Conservation (phyloP, 164 flowering plant genomes). For the Kalanchoe fedtschenkoi region DNA sequence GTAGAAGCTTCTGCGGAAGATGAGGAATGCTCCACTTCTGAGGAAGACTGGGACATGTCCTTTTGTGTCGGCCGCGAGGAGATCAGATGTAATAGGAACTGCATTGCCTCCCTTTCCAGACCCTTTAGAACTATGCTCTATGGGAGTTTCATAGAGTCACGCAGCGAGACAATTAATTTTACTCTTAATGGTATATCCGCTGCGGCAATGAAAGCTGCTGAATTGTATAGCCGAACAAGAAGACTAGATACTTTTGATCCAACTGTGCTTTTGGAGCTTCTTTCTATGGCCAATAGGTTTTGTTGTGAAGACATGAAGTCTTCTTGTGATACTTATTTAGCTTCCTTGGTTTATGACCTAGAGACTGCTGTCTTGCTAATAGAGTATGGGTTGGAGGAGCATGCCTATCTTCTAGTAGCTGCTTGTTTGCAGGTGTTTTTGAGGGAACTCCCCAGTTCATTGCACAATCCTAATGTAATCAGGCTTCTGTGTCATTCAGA, state of each 20-base stretch:
- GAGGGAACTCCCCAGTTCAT: slow-evolving; percentile 63
- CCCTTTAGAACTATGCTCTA: slow-evolving; percentile 65
- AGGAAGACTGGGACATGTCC: slow-evolving; percentile 33
- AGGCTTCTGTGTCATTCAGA: slow-evolving; percentile 51
- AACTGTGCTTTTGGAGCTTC: slow-evolving; percentile 54
- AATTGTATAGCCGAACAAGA: slow-evolving; percentile 56
- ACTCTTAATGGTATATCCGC: slow-evolving; percentile 58
- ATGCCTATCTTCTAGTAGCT: slow-evolving; percentile 57
- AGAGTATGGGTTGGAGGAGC: slow-evolving; percentile 77
- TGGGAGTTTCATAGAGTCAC: slow-evolving; percentile 59
- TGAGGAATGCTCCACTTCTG: slow-evolving; percentile 46
- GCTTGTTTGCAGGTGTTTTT: slow-evolving; percentile 79
- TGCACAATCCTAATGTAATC: slow-evolving; percentile 41
- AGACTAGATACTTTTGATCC: slow-evolving; percentile 34
- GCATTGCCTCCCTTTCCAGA: slow-evolving; percentile 53
- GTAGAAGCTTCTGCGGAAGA: slow-evolving; percentile 13
- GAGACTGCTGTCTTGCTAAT: slow-evolving; percentile 58
- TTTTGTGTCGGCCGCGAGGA: slow-evolving; percentile 65
- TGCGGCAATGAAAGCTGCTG: slow-evolving; percentile 60
- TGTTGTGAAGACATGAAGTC: slow-evolving; percentile 81
- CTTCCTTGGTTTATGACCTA: slow-evolving; percentile 40
- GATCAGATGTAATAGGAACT: slow-evolving; percentile 47
- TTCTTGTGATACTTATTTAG: slow-evolving; percentile 60
- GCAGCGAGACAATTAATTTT: slow-evolving; percentile 58
- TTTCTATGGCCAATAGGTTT: slow-evolving; percentile 61